Conservation (phyloP, 2,329 filamentous ascomycete species). For the Pseudogymnoascus sp. region DNA sequence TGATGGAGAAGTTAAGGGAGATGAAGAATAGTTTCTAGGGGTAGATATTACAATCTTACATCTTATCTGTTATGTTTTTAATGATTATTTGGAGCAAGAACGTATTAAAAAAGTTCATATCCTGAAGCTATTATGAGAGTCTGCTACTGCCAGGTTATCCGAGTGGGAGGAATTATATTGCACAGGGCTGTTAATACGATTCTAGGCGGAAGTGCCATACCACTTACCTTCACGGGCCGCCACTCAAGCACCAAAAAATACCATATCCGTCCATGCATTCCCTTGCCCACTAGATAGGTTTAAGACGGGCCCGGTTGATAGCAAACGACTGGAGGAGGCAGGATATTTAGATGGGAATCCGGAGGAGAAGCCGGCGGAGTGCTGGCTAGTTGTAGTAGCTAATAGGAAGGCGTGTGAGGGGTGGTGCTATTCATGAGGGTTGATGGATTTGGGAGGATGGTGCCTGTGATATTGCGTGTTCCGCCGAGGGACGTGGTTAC, state of each 20-base stretch:
- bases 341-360: not conserved
- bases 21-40: slow-evolving; percentile 62
- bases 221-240: too few species aligned
- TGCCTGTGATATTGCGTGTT: not conserved
- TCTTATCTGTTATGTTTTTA: not conserved
- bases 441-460: not conserved
- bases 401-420: not conserved
- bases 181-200: too few species aligned
- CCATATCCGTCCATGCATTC: too few species aligned
- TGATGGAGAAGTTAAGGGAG: slow-evolving; percentile 78
- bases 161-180: too few species aligned
- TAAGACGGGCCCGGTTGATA: too few species aligned
- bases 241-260: too few species aligned
- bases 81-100: not conserved
- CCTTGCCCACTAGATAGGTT: too few species aligned
- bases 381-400: not conserved
- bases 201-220: too few species aligned
- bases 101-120: not conserved
- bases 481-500: not conserved
- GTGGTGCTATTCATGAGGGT: not conserved
- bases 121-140: not conserved
- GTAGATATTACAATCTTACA: not conserved
- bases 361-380: not conserved
- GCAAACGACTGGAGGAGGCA: too few species aligned
- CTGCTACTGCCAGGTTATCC: not conserved